Conservation (phyloP, 2,329 filamentous ascomycete species). For the Nemania sp. region DNA sequence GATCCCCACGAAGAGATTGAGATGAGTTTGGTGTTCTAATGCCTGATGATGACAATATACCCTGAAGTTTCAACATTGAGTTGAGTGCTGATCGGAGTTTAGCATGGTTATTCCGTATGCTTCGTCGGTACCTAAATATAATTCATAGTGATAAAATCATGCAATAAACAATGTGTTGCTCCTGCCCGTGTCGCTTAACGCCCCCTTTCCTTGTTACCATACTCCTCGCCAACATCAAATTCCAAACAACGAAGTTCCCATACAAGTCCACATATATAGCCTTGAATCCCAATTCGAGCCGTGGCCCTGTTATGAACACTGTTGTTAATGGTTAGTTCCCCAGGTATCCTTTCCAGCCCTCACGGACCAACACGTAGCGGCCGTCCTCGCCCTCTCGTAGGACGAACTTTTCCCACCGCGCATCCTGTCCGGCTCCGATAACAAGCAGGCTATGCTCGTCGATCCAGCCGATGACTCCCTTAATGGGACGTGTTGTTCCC, state of each 20-base stretch:
- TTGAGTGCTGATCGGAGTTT: conserved; percentile 11
- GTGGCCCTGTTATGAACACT: neutral
- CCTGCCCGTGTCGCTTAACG: conserved; percentile 18
- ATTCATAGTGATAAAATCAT: conserved; percentile 23
- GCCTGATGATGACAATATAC: conserved; percentile 39
- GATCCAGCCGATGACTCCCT: conserved; percentile 88
- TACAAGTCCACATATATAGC: conserved; percentile 25
- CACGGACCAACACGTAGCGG: conserved; percentile 72
- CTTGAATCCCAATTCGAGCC: conserved; percentile 2
- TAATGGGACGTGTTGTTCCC: conserved; percentile 71
- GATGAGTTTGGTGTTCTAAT: conserved; percentile 26
- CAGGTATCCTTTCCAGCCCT: conserved; percentile 87
- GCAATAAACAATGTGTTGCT: conserved; percentile 17
- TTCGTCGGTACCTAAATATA: conserved; percentile 1
- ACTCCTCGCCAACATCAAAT: conserved; percentile 38
- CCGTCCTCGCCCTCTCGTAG: conserved; percentile 77
- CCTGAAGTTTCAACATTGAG: conserved; percentile 36
- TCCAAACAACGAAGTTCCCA: conserved; percentile 22
- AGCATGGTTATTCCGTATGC: conserved; percentile 18
- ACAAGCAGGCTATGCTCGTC: conserved; percentile 79
- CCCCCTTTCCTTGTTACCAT: conserved; percentile 32
- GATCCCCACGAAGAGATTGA: conserved; percentile 55
- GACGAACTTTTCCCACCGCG: conserved; percentile 88
- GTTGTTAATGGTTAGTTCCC: conserved; percentile 41
- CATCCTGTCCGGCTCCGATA: conserved; percentile 82